Conservation (phyloP, 352 stramenopile species). For the Pythium grandisporangium region DNA sequence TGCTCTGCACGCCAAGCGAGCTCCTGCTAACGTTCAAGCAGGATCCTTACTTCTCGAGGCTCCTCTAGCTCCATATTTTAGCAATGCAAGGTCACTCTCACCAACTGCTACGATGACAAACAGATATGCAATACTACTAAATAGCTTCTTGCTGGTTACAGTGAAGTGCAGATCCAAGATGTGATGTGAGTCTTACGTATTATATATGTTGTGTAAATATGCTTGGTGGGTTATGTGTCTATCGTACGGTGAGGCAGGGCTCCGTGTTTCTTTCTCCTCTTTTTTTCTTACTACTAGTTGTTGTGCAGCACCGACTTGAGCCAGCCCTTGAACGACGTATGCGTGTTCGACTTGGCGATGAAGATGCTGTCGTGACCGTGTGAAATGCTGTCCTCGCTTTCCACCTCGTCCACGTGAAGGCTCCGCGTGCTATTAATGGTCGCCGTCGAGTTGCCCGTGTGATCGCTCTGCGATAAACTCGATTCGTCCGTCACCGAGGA, state of each 20-base stretch:
- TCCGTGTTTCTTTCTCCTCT: neutral
- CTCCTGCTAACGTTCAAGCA: constrained; percentile 61
- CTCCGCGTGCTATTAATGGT: neutral
- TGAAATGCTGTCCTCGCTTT: constrained; percentile 1
- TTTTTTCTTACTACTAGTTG: too few species aligned
- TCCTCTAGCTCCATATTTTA: constrained; percentile 30
- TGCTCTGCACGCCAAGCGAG: constrained; percentile 58
- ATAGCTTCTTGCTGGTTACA: neutral
- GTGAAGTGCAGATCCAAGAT: neutral
- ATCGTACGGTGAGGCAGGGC: neutral
- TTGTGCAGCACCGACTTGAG: constrained; percentile 55
- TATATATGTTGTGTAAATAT: too few species aligned
- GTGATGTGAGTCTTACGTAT: neutral
- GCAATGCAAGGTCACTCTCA: too few species aligned
- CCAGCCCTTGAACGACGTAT: constrained; percentile 65
- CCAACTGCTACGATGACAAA: too few species aligned
- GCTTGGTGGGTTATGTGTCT: too few species aligned
- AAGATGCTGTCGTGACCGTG: constrained; percentile 25
- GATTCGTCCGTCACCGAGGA: neutral
- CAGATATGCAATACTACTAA: constrained; percentile 1
- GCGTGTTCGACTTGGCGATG: constrained; percentile 59
- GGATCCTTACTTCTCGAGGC: constrained; percentile 63
- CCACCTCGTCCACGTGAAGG: neutral
- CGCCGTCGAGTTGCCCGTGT: neutral
- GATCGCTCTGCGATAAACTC: neutral